Evolutionary conservation across 108 stramenopile genomes (phyloP), one percentile per base, ranked within the genome.

Genomic region (Licmophora abbreviata): DNA sequence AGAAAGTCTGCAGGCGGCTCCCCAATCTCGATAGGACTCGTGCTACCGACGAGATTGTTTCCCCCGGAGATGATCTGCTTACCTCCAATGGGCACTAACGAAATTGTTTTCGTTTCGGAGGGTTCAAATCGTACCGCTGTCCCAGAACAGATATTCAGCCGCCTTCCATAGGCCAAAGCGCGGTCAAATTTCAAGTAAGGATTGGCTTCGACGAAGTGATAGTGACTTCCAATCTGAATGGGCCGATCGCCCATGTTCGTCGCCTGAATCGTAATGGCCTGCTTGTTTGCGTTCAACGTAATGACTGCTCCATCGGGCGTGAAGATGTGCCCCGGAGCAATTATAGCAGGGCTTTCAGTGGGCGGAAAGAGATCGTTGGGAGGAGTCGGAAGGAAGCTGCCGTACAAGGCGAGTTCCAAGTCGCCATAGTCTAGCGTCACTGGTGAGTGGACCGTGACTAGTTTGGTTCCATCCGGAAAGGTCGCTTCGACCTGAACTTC

Each of bases 401-500:
- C 95, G 51, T 88, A 74, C 51, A 95, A 56, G 1, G 97, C 97
- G 64, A 83, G 49, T 24, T 51, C 52, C 51, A 98, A 51, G 69
- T 98, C 82, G 1, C 97, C 97, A 54, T 88, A 68, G 23, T 69
- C 51, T 23, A 35, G 37, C 7, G 63, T 44, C 54, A 96, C 90
- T 12, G 97, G 97, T 44, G 75, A 48, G 56, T 95, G 93, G 2
- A 97, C 80, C 23, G 97, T 98, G 22, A 96, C 49, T n/a, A 98
- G 67, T 59, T 98, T 98, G 46, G 97, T 98, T 1, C 97, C 97
- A 69, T 98, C 97, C 0, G 92, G 94, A 77, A 98, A 98, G 32
- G 95, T 97, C 18, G 88, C 95, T 76, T 98, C 97, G 31, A 98
- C 75, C 72, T 98, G 97, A 4, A 98, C 95, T 64, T 95, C 86